phyloP scores from a whole-genome alignment of 441 rosid genomes.

The Adansonia madagascariensis region DNA sequence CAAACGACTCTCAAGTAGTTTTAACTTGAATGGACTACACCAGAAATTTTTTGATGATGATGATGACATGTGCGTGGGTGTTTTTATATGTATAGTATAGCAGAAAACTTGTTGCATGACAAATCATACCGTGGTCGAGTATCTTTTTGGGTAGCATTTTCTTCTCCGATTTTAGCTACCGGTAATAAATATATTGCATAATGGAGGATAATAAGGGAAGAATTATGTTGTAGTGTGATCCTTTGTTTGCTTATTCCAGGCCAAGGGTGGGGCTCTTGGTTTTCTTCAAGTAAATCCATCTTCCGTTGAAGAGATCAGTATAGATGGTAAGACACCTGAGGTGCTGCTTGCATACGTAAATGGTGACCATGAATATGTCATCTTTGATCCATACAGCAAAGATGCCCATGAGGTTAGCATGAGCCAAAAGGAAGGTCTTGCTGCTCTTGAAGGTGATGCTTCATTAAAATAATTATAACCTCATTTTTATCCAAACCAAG shows the following conservation, averaged over 20 bases:
- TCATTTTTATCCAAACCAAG: constrained; percentile 15
- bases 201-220: neutral
- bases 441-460: constrained; percentile 55
- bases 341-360: constrained; percentile 68
- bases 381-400: constrained; percentile 69
- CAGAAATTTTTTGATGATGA: neutral
- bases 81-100: neutral
- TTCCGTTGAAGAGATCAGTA: constrained; percentile 34
- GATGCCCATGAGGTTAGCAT: constrained; percentile 54
- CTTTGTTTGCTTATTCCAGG: constrained; percentile 51
- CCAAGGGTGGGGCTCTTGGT: constrained; percentile 77
- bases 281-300: constrained; percentile 53
- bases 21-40: neutral
- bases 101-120: neutral
- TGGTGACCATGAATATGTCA: constrained; percentile 82
- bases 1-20: neutral
- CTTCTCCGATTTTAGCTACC: neutral
- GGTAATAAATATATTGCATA: neutral
- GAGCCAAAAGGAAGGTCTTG: constrained; percentile 32
- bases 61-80: neutral
- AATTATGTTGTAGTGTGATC: constrained; percentile 23
- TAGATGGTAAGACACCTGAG: constrained; percentile 48
- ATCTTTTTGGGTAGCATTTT: neutral
- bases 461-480: constrained; percentile 9
- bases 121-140: neutral